phyloP scores from a whole-genome alignment of 1,139 yeast species.

The Spencermartinsiella ligniputridi region DNA sequence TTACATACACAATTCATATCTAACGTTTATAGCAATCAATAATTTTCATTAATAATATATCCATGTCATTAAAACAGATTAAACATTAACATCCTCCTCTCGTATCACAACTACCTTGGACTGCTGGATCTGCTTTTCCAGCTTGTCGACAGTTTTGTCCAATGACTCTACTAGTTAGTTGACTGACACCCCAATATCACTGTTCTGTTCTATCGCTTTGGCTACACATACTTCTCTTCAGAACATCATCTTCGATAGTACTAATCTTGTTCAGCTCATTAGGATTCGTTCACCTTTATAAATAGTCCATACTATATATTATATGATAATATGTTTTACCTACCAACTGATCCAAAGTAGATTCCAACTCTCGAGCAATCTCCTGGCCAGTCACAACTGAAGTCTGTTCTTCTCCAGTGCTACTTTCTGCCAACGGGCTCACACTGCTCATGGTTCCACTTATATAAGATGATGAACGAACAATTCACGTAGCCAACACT shows the following conservation, averaged over 20 bases:
- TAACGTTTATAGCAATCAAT: too few species aligned
- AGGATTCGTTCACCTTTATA: too few species aligned
- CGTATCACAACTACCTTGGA: too few species aligned
- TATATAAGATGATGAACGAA: background rate
- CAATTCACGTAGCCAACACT: background rate
- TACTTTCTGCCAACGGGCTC: background rate
- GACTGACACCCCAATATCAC: too few species aligned
- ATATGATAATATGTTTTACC: background rate
- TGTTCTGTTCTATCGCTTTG: too few species aligned
- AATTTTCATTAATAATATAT: too few species aligned
- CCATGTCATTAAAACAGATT: too few species aligned
- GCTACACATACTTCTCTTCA: background rate
- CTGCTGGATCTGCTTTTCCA: background rate
- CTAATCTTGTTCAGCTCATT: background rate
- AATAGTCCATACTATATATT: too few species aligned
- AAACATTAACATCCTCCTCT: too few species aligned
- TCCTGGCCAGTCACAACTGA: constrained; percentile 3
- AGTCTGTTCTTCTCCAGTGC: background rate
- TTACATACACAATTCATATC: too few species aligned
- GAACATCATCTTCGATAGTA: background rate
- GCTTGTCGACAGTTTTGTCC: background rate
- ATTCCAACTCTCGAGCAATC: constrained; percentile 3
- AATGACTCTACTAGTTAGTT: background rate
- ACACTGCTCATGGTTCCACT: background rate
- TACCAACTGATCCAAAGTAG: background rate